Conservation (phyloP, 78 protist genomes). For the Dictyostelium brefeldianum region DNA sequence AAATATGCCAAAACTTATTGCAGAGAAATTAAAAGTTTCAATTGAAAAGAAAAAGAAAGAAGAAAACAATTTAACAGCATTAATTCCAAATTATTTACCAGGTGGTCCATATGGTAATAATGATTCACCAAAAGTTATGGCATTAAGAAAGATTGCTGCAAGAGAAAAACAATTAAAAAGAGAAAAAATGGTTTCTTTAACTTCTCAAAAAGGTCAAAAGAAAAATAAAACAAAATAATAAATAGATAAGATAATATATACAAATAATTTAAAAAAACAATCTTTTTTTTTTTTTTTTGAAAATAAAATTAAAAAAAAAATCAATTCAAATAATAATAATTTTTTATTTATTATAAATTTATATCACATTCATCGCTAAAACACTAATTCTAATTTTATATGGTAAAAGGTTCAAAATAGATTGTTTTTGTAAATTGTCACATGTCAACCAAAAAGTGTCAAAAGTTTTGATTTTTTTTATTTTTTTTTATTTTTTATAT, state of each 20-base stretch:
- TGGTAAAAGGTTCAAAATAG: too few species aligned
- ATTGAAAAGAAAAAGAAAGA: constrained; percentile 68
- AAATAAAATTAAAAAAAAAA: neutral
- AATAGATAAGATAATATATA: neutral
- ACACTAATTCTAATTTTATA: too few species aligned
- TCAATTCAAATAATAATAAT: too few species aligned
- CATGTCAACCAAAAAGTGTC: too few species aligned
- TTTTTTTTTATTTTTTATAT: too few species aligned
- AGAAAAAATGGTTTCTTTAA: constrained; percentile 8
- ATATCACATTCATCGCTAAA: too few species aligned
- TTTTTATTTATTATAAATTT: too few species aligned
- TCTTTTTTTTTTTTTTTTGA: too few species aligned
- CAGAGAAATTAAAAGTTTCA: constrained; percentile 68
- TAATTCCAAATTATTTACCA: constrained; percentile 28
- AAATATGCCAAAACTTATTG: constrained; percentile 64
- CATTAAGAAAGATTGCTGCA: constrained; percentile 36
- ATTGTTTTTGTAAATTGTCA: too few species aligned
- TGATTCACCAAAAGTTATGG: constrained; percentile 5
- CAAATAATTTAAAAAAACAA: neutral
- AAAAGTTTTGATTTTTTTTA: too few species aligned
- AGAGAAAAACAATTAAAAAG: constrained; percentile 41
- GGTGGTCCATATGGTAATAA: constrained; percentile 42
- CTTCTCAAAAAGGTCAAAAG: neutral
- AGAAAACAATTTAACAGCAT: constrained; percentile 16
- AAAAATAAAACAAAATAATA: constrained; percentile 14